Evolutionary conservation across 768 basidiomycete genomes (phyloP).

Genomic region (Pleurotus cornucopiae): DNA sequence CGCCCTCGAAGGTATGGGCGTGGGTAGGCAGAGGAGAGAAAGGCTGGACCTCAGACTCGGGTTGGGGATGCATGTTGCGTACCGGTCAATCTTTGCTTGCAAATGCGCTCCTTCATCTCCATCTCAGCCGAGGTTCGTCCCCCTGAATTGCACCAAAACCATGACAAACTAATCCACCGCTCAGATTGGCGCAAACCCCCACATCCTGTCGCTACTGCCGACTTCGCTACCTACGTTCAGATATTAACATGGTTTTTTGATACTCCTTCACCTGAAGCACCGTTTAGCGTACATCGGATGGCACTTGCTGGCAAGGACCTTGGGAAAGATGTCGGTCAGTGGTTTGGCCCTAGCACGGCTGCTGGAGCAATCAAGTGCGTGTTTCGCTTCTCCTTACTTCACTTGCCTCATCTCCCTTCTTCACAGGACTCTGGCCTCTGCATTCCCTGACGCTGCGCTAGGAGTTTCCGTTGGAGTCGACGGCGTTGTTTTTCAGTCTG

Average conservation of each 20-base stretch:
- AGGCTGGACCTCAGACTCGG: conserved; percentile 80
- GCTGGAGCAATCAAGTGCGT: conserved; percentile 89
- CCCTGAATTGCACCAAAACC: neutral
- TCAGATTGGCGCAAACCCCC: conserved; percentile 70
- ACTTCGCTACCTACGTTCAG: conserved; percentile 84
- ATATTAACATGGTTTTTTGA: conserved; percentile 96
- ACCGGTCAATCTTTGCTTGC: conserved; percentile 84
- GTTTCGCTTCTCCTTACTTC: neutral
- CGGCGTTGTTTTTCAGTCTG: conserved; percentile 75
- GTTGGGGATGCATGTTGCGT: conserved; percentile 91
- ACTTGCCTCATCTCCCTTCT: neutral
- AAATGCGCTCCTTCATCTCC: conserved; percentile 70
- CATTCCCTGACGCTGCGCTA: conserved; percentile 76
- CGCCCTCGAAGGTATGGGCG: conserved; percentile 48
- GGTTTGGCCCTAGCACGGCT: conserved; percentile 98
- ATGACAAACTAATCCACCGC: too few species aligned
- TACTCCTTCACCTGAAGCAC: conserved; percentile 75
- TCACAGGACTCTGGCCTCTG: conserved; percentile 65
- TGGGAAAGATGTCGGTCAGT: conserved; percentile 93
- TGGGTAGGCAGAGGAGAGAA: conserved; percentile 65
- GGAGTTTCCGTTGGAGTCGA: conserved; percentile 83
- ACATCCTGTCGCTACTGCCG: conserved; percentile 49
- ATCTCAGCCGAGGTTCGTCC: conserved; percentile 52
- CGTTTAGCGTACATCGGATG: conserved; percentile 96
- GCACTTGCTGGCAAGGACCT: conserved; percentile 91